These are phyloP conservation scores for Daldinia grandis DNA, from an alignment of 495 filamentous ascomycete genomes.

Conservation along the genomic window DNA sequence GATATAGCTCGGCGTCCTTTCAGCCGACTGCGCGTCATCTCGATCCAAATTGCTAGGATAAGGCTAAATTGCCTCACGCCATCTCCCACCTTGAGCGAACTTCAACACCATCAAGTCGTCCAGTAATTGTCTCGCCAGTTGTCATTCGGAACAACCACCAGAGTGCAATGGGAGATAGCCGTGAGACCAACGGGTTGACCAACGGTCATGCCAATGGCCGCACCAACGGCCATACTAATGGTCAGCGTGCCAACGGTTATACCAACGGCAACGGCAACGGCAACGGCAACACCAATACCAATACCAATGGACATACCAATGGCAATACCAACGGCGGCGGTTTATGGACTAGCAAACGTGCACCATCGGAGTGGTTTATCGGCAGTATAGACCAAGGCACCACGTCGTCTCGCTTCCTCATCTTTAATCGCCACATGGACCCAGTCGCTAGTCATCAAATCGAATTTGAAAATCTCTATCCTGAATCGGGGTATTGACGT, in stretches of 20 bases:
- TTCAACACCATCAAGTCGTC: conserved; percentile 6
- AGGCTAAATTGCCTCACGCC: conserved; percentile 38
- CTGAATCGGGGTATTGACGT: conserved; percentile 77
- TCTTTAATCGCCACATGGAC: conserved; percentile 83
- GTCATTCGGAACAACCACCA: conserved; percentile 16
- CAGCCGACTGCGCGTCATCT: conserved; percentile 30
- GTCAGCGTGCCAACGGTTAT: conserved; percentile 10
- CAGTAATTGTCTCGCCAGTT: conserved; percentile 1
- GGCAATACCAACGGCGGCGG: conserved; percentile 6
- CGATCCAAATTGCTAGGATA: conserved; percentile 41
- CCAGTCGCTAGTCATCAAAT: conserved; percentile 89
- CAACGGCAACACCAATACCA: background rate
- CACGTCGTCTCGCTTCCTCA: conserved; percentile 90
- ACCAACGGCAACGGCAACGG: conserved; percentile 22
- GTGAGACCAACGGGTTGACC: conserved; percentile 24
- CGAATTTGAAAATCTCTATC: conserved; percentile 89
- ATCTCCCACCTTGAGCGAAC: conserved; percentile 21
- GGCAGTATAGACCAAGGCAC: conserved; percentile 89
- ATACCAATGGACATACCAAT: conserved; percentile 13
- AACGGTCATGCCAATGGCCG: conserved; percentile 1
- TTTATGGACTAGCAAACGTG: conserved; percentile 3
- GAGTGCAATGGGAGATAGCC: conserved; percentile 29
- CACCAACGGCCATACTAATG: conserved; percentile 28
- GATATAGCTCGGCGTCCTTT: conserved; percentile 29
- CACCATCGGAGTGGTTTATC: conserved; percentile 51